Base-by-base conservation (phyloP, 371 early-diverging fungal species). In the Homolaphlyctis polyrhiza region DNA sequence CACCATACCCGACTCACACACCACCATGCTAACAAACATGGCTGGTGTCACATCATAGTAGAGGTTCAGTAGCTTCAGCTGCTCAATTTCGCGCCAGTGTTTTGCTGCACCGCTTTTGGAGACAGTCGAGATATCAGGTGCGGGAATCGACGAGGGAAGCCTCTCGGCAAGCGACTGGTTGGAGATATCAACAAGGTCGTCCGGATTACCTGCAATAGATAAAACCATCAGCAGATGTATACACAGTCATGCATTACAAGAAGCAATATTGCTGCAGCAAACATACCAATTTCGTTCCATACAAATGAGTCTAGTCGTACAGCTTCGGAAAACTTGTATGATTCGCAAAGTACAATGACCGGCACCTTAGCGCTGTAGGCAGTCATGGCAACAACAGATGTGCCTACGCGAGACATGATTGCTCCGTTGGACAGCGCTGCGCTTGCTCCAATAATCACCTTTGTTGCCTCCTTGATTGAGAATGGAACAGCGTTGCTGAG, bases 41-140 rank as follows among this genome's bases (percentile, higher is more conserved):
- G 94, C 86, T 29, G 99, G 98, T 1, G 97, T 96, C 30, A 98
- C 82, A 70, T 98, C 99, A 73, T 95, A 94, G 63, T 90, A 72
- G 21, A 95, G 71, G 63, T 95, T 93, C 64, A 97, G 79, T 57
- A 95, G 72, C 75, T 91, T 87, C 61, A 97, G 72, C 63, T 70
- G 70, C 25, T 66, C 68, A 8, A 78, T 69, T n/a, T 78, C 68
- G 21, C 78, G 64, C 83, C 84, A 83, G 30, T 57, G 58, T 65
- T 30, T 63, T 39, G 57, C n/a, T 14, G 65, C 49, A 1, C n/a
- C 57, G 11, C 21, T 35, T 13, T 3, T 5, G 30, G 47, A 66
- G 71, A 58, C 74, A 71, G 66, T 71, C 74, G 52, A 49, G 60
- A 33, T 39, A 50, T 67, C 47, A 67, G 50, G 13, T 61, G 68